Base-by-base conservation (phyloP, 352 stramenopile species). In the Pythium biforme region DNA sequence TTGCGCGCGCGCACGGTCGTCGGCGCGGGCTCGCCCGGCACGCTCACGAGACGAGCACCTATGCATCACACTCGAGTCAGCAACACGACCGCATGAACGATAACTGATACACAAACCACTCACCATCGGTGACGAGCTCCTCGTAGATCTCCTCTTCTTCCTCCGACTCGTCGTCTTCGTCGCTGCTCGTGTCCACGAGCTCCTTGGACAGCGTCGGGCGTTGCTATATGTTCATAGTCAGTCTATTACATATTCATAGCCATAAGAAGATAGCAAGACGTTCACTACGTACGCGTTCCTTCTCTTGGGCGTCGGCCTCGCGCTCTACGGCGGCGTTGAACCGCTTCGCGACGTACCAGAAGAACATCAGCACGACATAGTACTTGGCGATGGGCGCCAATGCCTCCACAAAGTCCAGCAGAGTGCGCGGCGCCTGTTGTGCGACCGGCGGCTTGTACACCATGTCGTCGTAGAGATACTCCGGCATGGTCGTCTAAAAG, bases 321-420 rank as follows among this genome's bases (percentile, higher is more conserved):
- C 62, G 59, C 33, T 89, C 80, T 40, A 93, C 43, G 55, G 81
- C 72, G 27, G 61, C 59, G 59, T 90, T 91, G 52, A 91, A 75
- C 51, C 76, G 76, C 55, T 80, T 76, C 23, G 82, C 81, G 7
- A 77, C 67, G 10, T 76, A 66, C 66, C 85, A 93, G 39, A 90
- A 56, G 11, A 75, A 66, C 20, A 90, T 50, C 12, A 93, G 62
- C 47, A 85, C 67, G 41, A 78, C 64, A 59, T 91, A 93, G 70
- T 91, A 91, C 76, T 93, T 91, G 52, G 81, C 29, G 59, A 93
- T 76, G n/a, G 83, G 83, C 53, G 76, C 64, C 9, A 93, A 50
- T 20, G 79, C 52, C 62, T 66, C 62, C 22, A 66, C 48, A 57
- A 90, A 87, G 22, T 91, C 81, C 47, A 86, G 66, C 7, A 89